Evolutionary conservation across 108 stramenopile species (phyloP).

Genomic region (Phaeodactylum tricornutum): DNA sequence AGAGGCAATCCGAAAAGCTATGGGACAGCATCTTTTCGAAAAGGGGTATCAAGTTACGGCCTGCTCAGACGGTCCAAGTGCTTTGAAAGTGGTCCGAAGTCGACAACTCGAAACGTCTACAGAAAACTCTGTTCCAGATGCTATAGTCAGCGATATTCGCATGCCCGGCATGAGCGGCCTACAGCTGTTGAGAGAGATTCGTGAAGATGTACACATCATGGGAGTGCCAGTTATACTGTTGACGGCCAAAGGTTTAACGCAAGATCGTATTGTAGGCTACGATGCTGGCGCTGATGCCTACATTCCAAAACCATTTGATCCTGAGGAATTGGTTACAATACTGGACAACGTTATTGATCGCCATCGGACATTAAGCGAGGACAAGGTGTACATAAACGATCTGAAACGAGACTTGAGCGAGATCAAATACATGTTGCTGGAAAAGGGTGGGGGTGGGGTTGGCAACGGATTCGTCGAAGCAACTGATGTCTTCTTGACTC

Average conservation of each 20-base stretch:
- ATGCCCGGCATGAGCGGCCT: constrained; percentile 84
- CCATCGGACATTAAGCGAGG: neutral
- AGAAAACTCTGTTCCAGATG: constrained; percentile 28
- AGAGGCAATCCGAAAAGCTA: constrained; percentile 61
- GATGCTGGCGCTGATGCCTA: constrained; percentile 72
- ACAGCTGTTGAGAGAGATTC: constrained; percentile 48
- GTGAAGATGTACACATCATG: constrained; percentile 12
- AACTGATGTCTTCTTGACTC: constrained; percentile 33
- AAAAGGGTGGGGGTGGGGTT: constrained; percentile 13
- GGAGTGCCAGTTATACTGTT: constrained; percentile 67
- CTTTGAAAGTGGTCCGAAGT: constrained; percentile 16
- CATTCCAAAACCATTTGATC: constrained; percentile 82
- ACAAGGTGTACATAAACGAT: constrained; percentile 2
- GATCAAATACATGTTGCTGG: constrained; percentile 28
- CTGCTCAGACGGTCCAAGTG: constrained; percentile 50
- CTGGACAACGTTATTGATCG: constrained; percentile 53
- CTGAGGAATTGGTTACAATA: constrained; percentile 74
- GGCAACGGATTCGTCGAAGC: constrained; percentile 12
- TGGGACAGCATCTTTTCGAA: constrained; percentile 63
- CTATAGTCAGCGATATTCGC: constrained; percentile 77
- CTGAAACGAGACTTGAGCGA: constrained; percentile 24
- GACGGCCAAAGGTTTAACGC: constrained; percentile 71
- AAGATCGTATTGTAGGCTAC: constrained; percentile 78
- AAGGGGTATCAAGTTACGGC: constrained; percentile 61
- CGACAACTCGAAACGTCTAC: too few species aligned